Conservation (phyloP, 2,329 filamentous ascomycete genomes). For the Ceratocystiopsis sp. region DNA sequence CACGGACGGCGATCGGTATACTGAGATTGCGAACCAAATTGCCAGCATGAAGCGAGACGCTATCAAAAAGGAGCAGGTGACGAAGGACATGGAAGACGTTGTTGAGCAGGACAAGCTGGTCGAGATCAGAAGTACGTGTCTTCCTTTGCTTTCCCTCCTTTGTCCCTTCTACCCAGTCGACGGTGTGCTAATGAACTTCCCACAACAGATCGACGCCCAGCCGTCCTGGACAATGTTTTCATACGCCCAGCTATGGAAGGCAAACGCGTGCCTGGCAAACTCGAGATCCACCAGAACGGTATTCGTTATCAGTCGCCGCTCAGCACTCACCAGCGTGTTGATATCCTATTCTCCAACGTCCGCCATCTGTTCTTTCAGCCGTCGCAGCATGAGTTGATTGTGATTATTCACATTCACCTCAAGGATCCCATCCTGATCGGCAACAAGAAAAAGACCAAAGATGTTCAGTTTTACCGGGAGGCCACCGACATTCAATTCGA, state of each 20-base stretch:
- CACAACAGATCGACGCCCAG: conserved; percentile 60
- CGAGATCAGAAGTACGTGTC: conserved; percentile 67
- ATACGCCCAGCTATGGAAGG: conserved; percentile 90
- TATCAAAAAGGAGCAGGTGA: conserved; percentile 86
- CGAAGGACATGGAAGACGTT: conserved; percentile 99
- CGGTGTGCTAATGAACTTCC: conserved; percentile 5
- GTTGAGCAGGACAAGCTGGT: conserved; percentile 96
- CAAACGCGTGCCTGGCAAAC: conserved; percentile 86
- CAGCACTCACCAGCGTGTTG: conserved; percentile 66
- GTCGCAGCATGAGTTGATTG: conserved; percentile 87
- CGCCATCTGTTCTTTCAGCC: conserved; percentile 98
- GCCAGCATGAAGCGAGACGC: conserved; percentile 91
- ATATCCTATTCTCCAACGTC: conserved; percentile 94
- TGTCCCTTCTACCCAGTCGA: too few relatives aligned
- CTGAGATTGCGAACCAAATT: conserved; percentile 82
- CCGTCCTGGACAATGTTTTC: conserved; percentile 84
- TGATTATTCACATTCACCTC: conserved; percentile 93
- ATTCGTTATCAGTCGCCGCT: conserved; percentile 79
- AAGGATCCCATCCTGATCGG: conserved; percentile 97
- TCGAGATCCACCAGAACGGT: conserved; percentile 98
- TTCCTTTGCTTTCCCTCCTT: conserved; percentile 14
- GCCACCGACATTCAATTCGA: conserved; percentile 98
- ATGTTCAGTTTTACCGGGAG: conserved; percentile 95
- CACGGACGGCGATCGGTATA: conserved; percentile 71
- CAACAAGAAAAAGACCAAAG: conserved; percentile 95